Conservation (phyloP, 2,329 filamentous ascomycete genomes). For the Aspergillus latus region DNA sequence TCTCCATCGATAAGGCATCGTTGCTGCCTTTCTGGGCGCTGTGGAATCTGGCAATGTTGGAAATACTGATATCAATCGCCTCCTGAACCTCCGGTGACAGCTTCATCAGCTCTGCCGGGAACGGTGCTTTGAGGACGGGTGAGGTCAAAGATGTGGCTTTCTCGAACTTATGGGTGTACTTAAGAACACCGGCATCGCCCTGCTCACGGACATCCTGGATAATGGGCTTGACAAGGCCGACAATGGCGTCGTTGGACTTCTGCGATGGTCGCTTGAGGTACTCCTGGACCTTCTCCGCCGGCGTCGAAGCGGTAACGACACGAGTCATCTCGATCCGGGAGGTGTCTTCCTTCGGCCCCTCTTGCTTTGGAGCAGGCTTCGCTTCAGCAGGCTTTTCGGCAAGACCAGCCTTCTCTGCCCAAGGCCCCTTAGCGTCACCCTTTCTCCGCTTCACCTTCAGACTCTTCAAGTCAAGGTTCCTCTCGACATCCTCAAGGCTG, state of each 20-base stretch:
- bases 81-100: constrained; percentile 78
- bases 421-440: constrained; percentile 91
- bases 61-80: constrained; percentile 90
- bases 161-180: constrained; percentile 97
- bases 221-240: constrained; percentile 87
- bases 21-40: constrained; percentile 78
- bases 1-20: constrained; percentile 81
- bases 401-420: constrained; percentile 80
- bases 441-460: constrained; percentile 91
- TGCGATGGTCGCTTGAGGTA: constrained; percentile 87
- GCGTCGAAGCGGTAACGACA: constrained; percentile 66
- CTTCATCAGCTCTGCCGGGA: constrained; percentile 81
- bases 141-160: constrained; percentile 89
- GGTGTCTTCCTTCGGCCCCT: constrained; percentile 36
- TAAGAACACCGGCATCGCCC: constrained; percentile 83
- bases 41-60: constrained; percentile 95
- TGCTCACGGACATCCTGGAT: constrained; percentile 80
- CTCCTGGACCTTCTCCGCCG: constrained; percentile 65
- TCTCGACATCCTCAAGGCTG: constrained; percentile 83
- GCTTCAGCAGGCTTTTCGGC: constrained; percentile 29
- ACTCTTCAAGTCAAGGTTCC: constrained; percentile 89
- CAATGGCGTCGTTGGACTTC: constrained; percentile 88
- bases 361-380: constrained; percentile 45
- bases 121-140: constrained; percentile 86
- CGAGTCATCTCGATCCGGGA: constrained; percentile 79